Base-by-base conservation (phyloP, 1,284 basidiomycete species). In the Ustilago curta region DNA sequence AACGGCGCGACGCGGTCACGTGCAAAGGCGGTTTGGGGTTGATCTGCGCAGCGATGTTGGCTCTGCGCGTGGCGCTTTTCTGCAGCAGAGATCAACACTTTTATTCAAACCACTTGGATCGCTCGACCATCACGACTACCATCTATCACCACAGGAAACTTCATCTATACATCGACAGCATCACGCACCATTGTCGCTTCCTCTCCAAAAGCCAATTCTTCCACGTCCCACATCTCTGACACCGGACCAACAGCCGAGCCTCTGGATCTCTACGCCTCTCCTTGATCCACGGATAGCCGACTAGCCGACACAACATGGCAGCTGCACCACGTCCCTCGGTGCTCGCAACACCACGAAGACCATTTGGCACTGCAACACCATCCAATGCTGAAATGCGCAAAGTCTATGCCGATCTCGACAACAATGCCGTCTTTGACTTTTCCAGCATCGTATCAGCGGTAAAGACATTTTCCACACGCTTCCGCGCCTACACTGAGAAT, bases 361-460 rank as follows among this genome's bases (percentile, higher is more conserved):
- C 66, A 2, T 66, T 70, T 29, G 61, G 66, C 7, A 45, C 66
- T 16, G 62, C 59, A 16, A 52, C 57, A n/a, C 66, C 58, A 2
- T 74, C 71, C 37, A 70, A 66, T 39, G 71, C 71, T 6, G 71
- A 74, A n/a, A 64, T 74, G 66, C 71, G 71, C 50, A 74, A 74
- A 35, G 61, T 70, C 11, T 74, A 74, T 25, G 62, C 61, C 25
- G 71, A 74, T 40, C 55, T 74, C 25, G 71, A 74, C 61, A 74
- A 70, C 59, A 74, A 74, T 29, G 66, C 71, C 40, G 62, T 74
- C 12, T 70, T 80, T n/a, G 77, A 80, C 64, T 80, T 80, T 66
- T 71, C 70, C 40, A 67, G 62, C 54, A 70, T 79, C 45, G 64
- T 77, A 14, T 55, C 67, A 8, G 59, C 71, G 0, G 71, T 80